Base-by-base conservation (phyloP, 2,329 filamentous ascomycete genomes). In the Botrytis sinoallii region DNA sequence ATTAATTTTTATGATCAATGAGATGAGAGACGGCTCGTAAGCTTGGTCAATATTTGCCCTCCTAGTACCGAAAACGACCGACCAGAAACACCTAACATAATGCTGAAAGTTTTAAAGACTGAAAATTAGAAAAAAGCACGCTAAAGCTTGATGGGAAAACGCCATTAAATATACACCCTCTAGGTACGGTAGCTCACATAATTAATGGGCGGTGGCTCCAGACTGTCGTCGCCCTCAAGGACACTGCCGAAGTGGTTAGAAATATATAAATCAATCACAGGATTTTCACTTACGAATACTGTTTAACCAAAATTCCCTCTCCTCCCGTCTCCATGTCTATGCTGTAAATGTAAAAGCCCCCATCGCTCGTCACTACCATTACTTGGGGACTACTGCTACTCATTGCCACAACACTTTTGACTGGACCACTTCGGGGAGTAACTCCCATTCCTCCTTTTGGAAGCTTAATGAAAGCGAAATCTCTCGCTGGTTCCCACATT, bases 341-440 rank as follows among this genome's bases (percentile, higher is more conserved):
- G 77, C 93, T 95, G 83, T 95, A 99, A 44, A 98, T 92, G 79
- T 96, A 97, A 80, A 98, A 98, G 38, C 92, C 92, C 16, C 96
- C 96, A 81, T 99, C 96, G 78, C 92, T 98, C 0, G 96, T 99
- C 22, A 98, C 95, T 0, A 98, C 93, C 95, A 99, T 98, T 67
- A 99, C 93, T 79, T 98, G 95, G 0, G 96, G 96, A 40, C 93
- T 95, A 81, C 91, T 97, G 80, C 92, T 96, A 81, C 93, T 97
- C 91, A 99, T 97, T 14, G 96, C 95, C 61, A 99, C 96, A n/a
- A 99, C 95, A 77, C 94, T 97, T 77, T 93, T 88, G 59, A 97
- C 83, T 0, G 93, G 91, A 0, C 87, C 85, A n/a, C 80, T 80
- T 52, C 76, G 79, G 22, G 74, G 78, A 66, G 81, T 79, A 1